Conservation (phyloP, 768 basidiomycete species). For the Russula ochroleuca region DNA sequence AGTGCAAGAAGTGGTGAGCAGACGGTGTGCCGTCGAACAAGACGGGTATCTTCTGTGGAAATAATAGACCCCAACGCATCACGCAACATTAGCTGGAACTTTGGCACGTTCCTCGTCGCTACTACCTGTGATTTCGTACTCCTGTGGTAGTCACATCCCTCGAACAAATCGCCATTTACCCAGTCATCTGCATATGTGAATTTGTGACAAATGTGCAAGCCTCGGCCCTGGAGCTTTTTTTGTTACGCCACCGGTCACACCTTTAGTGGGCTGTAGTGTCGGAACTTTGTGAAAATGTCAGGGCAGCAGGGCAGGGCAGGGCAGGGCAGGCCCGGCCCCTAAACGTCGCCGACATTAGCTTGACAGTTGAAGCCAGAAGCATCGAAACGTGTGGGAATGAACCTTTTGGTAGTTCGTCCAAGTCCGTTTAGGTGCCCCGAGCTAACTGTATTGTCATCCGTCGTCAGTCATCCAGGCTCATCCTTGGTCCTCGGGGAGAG, state of each 20-base stretch:
- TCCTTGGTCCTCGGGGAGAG: not conserved
- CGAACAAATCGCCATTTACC: not conserved
- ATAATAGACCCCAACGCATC: slow-evolving; percentile 30
- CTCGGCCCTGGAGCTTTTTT: not conserved
- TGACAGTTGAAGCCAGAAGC: not conserved
- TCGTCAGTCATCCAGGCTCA: not conserved
- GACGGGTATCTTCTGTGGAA: slow-evolving; percentile 58
- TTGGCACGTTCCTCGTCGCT: not conserved
- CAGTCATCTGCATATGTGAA: not conserved
- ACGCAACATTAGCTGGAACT: not conserved
- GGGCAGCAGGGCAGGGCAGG: not conserved
- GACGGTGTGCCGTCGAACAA: slow-evolving; percentile 59
- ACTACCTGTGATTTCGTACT: not conserved
- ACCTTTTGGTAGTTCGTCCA: not conserved
- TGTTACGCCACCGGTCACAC: not conserved
- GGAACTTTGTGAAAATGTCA: not conserved
- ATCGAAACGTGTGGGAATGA: slow-evolving; percentile 2
- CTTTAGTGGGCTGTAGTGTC: not conserved
- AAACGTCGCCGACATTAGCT: not conserved
- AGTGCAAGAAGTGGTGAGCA: slow-evolving; percentile 66
- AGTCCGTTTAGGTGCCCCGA: not conserved
- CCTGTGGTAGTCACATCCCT: not conserved
- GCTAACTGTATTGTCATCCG: not conserved
- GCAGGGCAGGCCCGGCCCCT: not conserved
- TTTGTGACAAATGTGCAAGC: not conserved